Evolutionary conservation across 2,329 filamentous ascomycete genomes (phyloP), one percentile per base, ranked within the genome.

Genomic region (Claviceps sp.): DNA sequence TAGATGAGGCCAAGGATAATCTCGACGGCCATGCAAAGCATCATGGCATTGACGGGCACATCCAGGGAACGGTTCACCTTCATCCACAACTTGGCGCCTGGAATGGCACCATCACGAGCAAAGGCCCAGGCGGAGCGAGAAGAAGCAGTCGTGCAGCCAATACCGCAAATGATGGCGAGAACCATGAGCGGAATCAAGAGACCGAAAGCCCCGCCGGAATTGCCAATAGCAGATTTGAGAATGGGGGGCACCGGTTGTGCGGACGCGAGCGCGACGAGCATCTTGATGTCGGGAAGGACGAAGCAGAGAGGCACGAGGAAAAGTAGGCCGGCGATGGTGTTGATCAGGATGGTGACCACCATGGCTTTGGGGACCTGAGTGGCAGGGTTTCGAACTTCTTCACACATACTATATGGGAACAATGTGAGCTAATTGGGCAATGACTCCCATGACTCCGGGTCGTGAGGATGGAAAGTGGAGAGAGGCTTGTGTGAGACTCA

Each of bases 331-430:
- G 76, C 78, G 56, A 84, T 61, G 48, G 76, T 79, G 72, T 87
- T 87, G 67, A 87, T 74, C 58, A 81, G 57, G 58, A 87, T 74
- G 56, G 83, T 84, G 50, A 71, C 71, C 46, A 86, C 81, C 80
- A 88, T 85, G 59, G 84, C 84, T 65, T 83, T 84, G 58, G 84
- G 83, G 7, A 87, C 82, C 64, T 87, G 84, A 2, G 73, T 78
- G 0, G 80, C 73, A 5, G 84, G 84, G 47, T 80, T 69, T 61
- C 76, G 73, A 13, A 86, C 82, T 64, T 87, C 84, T 66, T 88
- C 84, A 60, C 82, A 86, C 84, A 87, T 87, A 56, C 78, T 84
- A 54, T 40, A 13, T 5, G 11, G 5, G 7, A n/a, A 17, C 34
- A 19, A 10, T 7, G 14, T 41, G 40, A 49, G 43, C 16, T 17